These are phyloP conservation scores for Nematodospora valgi DNA, from an alignment of 805 yeast species.

Conservation along the genomic window DNA sequence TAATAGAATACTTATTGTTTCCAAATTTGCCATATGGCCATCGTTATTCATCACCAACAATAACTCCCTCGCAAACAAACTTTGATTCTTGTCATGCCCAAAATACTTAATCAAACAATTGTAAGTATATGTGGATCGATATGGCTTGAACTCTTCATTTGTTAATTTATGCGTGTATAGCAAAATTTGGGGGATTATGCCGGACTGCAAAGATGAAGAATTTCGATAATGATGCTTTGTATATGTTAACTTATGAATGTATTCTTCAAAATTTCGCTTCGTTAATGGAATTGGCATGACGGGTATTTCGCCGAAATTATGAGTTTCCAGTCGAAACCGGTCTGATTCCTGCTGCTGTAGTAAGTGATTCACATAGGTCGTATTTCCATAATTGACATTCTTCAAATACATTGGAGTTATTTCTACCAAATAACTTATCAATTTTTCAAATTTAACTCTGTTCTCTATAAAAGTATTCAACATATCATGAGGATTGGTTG, in stretches of 20 bases:
- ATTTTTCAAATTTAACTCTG: conserved; percentile 25
- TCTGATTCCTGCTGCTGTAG: conserved; percentile 18
- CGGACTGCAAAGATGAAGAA: conserved; percentile 30
- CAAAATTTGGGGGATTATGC: conserved; percentile 35
- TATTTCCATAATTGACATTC: conserved; percentile 13
- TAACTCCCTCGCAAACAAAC: conserved; percentile 36
- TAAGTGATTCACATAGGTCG: conserved; percentile 13
- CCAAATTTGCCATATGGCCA: conserved; percentile 37
- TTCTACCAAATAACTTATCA: conserved; percentile 29
- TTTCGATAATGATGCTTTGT: conserved; percentile 27
- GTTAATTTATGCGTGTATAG: conserved; percentile 35
- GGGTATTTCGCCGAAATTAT: conserved; percentile 28
- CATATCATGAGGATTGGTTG: conserved; percentile 14
- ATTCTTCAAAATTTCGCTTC: conserved; percentile 26
- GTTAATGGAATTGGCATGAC: conserved; percentile 27
- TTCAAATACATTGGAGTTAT: conserved; percentile 30
- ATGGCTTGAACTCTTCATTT: conserved; percentile 25
- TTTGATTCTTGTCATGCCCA: conserved; percentile 39
- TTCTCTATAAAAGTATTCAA: conserved; percentile 25
- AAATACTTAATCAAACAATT: conserved; percentile 38
- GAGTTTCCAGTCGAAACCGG: conserved; percentile 1
- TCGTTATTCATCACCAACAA: conserved; percentile 40
- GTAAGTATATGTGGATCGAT: conserved; percentile 33
- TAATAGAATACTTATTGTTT: conserved; percentile 36
- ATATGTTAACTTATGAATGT: conserved; percentile 36